Evolutionary conservation across 176 grass and related monocot genomes (phyloP), one percentile per base, ranked within the genome.

Genomic region (Oryza meridionalis): DNA sequence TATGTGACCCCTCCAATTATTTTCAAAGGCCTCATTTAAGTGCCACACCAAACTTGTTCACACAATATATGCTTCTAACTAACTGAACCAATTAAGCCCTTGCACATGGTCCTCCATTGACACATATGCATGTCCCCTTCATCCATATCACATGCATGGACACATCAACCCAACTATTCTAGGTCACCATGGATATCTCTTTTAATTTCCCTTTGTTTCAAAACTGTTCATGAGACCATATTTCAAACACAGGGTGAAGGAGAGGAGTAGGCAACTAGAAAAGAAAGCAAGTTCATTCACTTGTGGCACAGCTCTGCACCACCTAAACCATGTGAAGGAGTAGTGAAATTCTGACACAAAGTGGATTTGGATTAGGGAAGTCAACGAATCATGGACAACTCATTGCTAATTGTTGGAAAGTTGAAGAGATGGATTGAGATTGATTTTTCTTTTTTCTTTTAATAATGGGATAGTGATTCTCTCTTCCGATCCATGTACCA

Each of bases 121-220:
- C 58, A 62, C 21, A 24, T 62, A 62, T n/a, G n/a, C 29, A 25
- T 79, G 75, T 73, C 69, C 45, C 45, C 76, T 33, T 88, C 37
- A 14, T 51, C 80, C 37, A 14, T 65, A 14, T 65, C 80, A 83
- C 76, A 84, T 76, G 74, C 55, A 38, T 78, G 80, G 10, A 33
- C 67, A 65, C 85, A 82, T 77, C 67, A 49, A 35, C 51, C 55
- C 55, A 87, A 66, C 79, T 49, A 67, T 82, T 82, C 46, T 81
- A 1, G 44, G n/a, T 21, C 26, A 45, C 43, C 50, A 81, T 17
- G 25, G 21, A 49, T 62, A 11, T 11, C 46, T 13, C 33, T 32
- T 40, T 40, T 40, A 40, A 8, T 13, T 21, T 33, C 6, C 11
- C 3, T 32, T 29, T 13, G 4, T 21, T 63, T 11, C 24, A 10